phyloP scores from a whole-genome alignment of 305 asterid genomes.

The Fraxinus angustifolia region DNA sequence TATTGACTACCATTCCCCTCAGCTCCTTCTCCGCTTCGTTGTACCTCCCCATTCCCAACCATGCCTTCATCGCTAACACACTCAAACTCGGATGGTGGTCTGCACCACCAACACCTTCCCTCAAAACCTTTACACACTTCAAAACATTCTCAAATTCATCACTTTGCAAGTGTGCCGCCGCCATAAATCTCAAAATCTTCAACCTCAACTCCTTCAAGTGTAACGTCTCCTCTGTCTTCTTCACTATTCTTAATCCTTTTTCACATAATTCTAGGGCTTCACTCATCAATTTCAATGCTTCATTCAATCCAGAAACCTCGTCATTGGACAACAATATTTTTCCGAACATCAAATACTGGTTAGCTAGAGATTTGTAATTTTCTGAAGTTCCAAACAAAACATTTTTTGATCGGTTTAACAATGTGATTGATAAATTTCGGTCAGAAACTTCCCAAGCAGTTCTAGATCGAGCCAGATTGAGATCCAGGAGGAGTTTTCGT shows the following conservation, averaged over 20 bases:
- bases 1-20: constrained; percentile 69
- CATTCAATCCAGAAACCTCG: constrained; percentile 53
- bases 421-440: constrained; percentile 55
- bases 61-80: constrained; percentile 94
- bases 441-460: constrained; percentile 81
- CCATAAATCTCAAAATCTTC: constrained; percentile 82
- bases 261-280: constrained; percentile 85
- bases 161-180: constrained; percentile 82
- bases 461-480: constrained; percentile 72
- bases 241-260: constrained; percentile 80
- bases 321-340: constrained; percentile 50
- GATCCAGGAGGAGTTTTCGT: constrained; percentile 61
- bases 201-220: constrained; percentile 71
- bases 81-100: constrained; percentile 86
- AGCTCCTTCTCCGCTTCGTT: constrained; percentile 92
- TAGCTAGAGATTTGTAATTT: constrained; percentile 61
- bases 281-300: constrained; percentile 76
- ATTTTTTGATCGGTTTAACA: constrained; percentile 74
- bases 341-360: constrained; percentile 74
- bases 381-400: constrained; percentile 60
- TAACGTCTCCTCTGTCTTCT: constrained; percentile 64
- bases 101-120: constrained; percentile 59
- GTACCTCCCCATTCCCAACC: constrained; percentile 81
- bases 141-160: constrained; percentile 86
- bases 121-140: constrained; percentile 85